Evolutionary conservation across 148 eudicot genomes (phyloP), one percentile per base, ranked within the genome.

Genomic region (Rhododendron williamsianum): DNA sequence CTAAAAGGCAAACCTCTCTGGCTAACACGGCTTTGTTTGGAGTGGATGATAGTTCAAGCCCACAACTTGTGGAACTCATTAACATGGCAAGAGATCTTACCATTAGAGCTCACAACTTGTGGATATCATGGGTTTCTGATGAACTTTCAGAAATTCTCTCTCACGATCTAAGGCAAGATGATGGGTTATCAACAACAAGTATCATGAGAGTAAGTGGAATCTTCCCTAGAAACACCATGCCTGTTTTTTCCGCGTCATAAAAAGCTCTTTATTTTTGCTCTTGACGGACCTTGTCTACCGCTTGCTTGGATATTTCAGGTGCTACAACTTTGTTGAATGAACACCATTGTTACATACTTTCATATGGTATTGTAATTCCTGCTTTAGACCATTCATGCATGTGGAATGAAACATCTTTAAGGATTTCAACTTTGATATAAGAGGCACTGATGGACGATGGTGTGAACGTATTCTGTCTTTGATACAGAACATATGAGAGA

Each of bases 111-210:
- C 96, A 97, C 84, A 91, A 93, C 85, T 81, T 97, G 86, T 97
- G 99, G 99, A 94, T 95, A 83, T 91, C 93, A 79, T 97, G 98
- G 98, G 91, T 97, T 49, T 91, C 98, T 60, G 92, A 91, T 86
- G 96, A 95, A 87, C 98, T 97, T 60, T 90, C 98, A 51, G 76
- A 76, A 60, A 85, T 92, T 67, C 93, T 97, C 43, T 91, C 90
- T 3, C 82, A 83, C 36, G 88, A 94, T 86, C 94, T 95, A 80
- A 89, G 86, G 83, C 86, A 81, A 82, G 99, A 97, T 88, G 98
- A 95, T 86, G 95, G 92, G 63, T 86, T 97, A 89, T 90, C 93
- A 52, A 86, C 98, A 15, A 87, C 91, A 85, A 87, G 91, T 87
- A 90, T 96, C 56, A 82, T 91, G 89, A 94, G 92, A 83, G 99